A percentile compares a stretch with the other conserved stretches of the same genome.
These are phyloP conservation scores for Melanomma pulvis-pyrius DNA, from an alignment of 495 filamentous ascomycete species.

Conservation along the genomic window DNA sequence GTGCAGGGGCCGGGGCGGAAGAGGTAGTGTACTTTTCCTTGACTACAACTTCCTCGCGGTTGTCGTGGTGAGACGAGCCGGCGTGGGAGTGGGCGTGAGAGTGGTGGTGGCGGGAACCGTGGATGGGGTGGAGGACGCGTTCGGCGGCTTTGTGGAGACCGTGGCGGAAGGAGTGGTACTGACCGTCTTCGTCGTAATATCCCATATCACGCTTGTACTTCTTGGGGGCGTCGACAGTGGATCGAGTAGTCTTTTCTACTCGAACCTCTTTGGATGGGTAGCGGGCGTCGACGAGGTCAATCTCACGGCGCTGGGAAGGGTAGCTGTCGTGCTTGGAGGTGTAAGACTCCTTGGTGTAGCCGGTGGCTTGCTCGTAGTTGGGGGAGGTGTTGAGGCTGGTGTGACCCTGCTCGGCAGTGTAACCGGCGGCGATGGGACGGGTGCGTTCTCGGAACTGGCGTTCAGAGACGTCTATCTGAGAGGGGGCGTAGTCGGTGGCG, in stretches of 20 bases:
- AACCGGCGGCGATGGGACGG: conserved; percentile 68
- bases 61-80: conserved; percentile 34
- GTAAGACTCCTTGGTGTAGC: conserved; percentile 29
- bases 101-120: conserved; percentile 52
- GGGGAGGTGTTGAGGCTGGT: conserved; percentile 39
- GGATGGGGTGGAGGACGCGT: conserved; percentile 61
- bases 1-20: conserved; percentile 16
- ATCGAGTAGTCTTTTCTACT: conserved; percentile 46
- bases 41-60: conserved; percentile 45
- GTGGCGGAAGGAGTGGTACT: conserved; percentile 92
- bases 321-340: conserved; percentile 24
- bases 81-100: conserved; percentile 31
- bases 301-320: conserved; percentile 10
- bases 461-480: conserved; percentile 80
- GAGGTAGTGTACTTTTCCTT: conserved; percentile 44
- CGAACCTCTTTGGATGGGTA: conserved; percentile 45
- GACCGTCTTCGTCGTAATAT: conserved; percentile 98
- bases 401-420: conserved; percentile 52
- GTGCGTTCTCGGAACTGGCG: conserved; percentile 80
- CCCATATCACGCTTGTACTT: conserved; percentile 72
- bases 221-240: conserved; percentile 56
- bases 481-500: conserved; percentile 52
- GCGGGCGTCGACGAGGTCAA: conserved; percentile 37
- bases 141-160: conserved; percentile 79
- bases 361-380: conserved; percentile 29